Conservation (phyloP, 2,329 filamentous ascomycete species). For the Claviceps sorghi region DNA sequence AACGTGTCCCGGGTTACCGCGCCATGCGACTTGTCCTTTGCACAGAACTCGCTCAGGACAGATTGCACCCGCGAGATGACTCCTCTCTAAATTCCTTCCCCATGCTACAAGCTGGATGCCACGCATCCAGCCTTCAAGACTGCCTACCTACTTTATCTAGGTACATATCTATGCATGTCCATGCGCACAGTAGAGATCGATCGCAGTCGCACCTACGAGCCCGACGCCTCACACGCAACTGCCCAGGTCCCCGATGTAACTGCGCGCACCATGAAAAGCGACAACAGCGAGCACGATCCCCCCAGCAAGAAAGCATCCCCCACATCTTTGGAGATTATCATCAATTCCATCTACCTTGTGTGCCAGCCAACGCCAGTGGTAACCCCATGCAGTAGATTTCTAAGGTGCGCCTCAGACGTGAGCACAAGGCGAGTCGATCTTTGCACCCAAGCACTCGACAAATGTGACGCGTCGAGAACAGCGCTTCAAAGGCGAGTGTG, state of each 20-base stretch:
- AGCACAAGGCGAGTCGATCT: not conserved
- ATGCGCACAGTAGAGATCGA: too few species aligned
- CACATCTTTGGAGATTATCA: conserved; percentile 3
- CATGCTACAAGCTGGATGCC: not conserved
- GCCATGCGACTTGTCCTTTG: too few species aligned
- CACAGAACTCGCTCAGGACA: not conserved
- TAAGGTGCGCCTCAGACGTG: not conserved
- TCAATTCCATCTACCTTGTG: conserved; percentile 10
- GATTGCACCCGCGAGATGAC: not conserved
- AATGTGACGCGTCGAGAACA: not conserved
- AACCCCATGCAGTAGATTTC: not conserved
- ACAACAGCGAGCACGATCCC: not conserved
- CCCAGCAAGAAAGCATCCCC: not conserved
- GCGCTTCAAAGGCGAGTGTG: not conserved
- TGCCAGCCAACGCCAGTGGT: conserved; percentile 8
- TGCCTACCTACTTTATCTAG: too few species aligned
- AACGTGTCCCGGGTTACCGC: too few species aligned
- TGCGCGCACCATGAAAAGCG: not conserved
- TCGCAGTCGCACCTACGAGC: not conserved
- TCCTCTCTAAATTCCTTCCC: not conserved
- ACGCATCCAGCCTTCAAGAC: not conserved
- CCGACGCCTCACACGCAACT: too few species aligned
- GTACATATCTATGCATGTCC: too few species aligned
- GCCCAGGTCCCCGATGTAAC: not conserved
- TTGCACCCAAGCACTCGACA: not conserved